Evolutionary conservation across 148 eudicot genomes (phyloP), one percentile per base, ranked within the genome.

Genomic region (Heliamphora exappendiculata): DNA sequence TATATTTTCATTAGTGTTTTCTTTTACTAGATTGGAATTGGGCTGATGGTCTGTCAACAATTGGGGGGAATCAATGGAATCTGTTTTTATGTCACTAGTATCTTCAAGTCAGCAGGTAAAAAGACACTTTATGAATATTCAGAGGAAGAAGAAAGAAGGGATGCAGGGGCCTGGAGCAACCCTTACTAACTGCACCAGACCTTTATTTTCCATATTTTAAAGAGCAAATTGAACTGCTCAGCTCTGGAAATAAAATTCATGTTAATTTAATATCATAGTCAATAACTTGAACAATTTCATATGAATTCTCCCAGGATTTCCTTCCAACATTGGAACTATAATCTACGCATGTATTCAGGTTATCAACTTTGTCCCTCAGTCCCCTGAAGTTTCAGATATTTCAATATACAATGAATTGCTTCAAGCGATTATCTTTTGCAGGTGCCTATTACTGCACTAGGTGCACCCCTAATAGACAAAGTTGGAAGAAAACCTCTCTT

Each of bases 31-130:
- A 89, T 94, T 78, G 98, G 91, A 78, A 87, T 90, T 33, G 98
- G 98, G 36, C 81, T 94, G 54, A 94, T 94, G 98, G 90, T 94
- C 58, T 87, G 84, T 76, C 98, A 94, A 73, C 98, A 94, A 45
- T 87, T 91, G 60, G 98, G 95, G 65, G 98, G 98, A 78, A 91
- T 94, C 75, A 91, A 91, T 76, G 98, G 98, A 53, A 85, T 94
- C 76, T 85, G 91, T 73, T 94, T 94, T 79, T 94, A 91, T 28
- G 85, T 86, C 72, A 87, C 91, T 86, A 89, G 94, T 78, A 91
- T 91, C 60, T 88, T 93, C 29, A 91, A 93, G 44, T 84, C 91
- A 70, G 90, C 97, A 67, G 98, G 98, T 94, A 78, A 66, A 36
- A 13, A 31, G 3, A 71, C 33, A 31, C 24, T 5, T 13, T 49